Base-by-base conservation (phyloP, 441 rosid genomes). In the Lepidium campestre region DNA sequence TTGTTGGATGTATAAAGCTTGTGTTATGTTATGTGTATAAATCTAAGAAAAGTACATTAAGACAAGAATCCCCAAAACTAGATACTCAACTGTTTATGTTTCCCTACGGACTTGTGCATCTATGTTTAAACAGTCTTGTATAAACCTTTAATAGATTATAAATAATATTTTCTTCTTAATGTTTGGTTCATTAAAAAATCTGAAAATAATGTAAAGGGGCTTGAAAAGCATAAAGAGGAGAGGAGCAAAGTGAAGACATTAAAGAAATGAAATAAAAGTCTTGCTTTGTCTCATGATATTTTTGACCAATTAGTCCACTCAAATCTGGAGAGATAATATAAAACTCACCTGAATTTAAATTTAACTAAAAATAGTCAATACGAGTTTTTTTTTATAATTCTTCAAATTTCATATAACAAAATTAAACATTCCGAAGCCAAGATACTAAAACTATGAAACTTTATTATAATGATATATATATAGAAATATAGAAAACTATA, bases 301-400 rank as follows among this genome's bases (percentile, higher is more conserved):
- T 44, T 46, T 67, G 71, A 67, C 71, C 64, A 57, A 23, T 10
- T 25, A 45, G 37, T 67, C 71, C 64, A 67, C 48, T 67, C 56
- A 45, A 29, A 44, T 10, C 7, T 8, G 29, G 32, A 32, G 44
- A 62, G 20, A 46, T 22, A 62, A 12, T 40, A 17, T 29, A 47
- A 14, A 31, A 41, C 66, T 45, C 66, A 14, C 45, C n/a, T 61
- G 13, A 61, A 19, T 18, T 7, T 45, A 45, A 45, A 32, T 45
- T 27, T 11, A 10, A 27, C 45, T 10, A 11, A 29, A 45, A 12
- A 1, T 29, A 29, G 32, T 29, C 8, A 29, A 29, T 29, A 29
- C 32, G 1, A 27, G 29, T 27, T 27, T 27, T 23, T 23, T 23
- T 23, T 23, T 23, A 3, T 5, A n/a, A n/a, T n/a, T n/a, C n/a